Percentiles rank a stretch among this genome's conserved stretches.
Conservation (phyloP, 768 basidiomycete species). For the Xerocomellus chrysenteron region DNA sequence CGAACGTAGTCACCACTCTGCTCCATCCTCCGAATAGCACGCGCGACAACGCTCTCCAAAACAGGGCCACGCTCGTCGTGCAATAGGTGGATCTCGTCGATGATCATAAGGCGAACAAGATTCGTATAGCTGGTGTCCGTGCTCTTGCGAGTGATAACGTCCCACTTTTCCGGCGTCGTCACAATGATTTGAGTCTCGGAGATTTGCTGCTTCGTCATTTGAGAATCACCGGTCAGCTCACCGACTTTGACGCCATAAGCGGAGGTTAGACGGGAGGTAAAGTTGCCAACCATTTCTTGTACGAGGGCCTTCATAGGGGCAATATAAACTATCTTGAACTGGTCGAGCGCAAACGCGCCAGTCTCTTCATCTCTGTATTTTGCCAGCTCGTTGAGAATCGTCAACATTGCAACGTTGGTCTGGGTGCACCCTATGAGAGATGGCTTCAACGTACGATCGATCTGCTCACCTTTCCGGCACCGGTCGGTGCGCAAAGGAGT, state of each 20-base stretch:
- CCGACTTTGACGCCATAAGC: conserved; percentile 80
- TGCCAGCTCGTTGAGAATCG: conserved; percentile 85
- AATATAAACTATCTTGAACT: conserved; percentile 96
- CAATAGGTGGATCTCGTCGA: conserved; percentile 96
- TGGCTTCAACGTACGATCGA: background rate
- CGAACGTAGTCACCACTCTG: conserved; percentile 92
- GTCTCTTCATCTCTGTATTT: conserved; percentile 86
- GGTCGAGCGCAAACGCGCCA: conserved; percentile 76
- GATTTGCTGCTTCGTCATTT: conserved; percentile 98
- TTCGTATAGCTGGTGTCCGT: conserved; percentile 97
- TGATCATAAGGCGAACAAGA: conserved; percentile 92
- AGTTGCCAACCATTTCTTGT: conserved; percentile 98
- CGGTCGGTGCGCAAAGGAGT: conserved; percentile 95
- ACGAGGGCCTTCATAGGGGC: conserved; percentile 99
- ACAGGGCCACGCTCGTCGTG: conserved; percentile 99
- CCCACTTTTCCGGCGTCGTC: conserved; percentile 99
- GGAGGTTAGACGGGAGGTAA: conserved; percentile 64
- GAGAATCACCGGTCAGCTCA: conserved; percentile 95
- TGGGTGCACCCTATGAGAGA: conserved; percentile 32
- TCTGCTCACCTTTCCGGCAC: conserved; percentile 89
- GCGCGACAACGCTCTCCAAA: conserved; percentile 83
- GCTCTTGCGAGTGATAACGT: conserved; percentile 97
- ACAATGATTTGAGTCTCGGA: conserved; percentile 97
- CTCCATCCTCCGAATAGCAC: conserved; percentile 92
- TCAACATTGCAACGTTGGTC: conserved; percentile 98